Conservation (phyloP, 352 stramenopile species). For the Phytophthora podocarpi region DNA sequence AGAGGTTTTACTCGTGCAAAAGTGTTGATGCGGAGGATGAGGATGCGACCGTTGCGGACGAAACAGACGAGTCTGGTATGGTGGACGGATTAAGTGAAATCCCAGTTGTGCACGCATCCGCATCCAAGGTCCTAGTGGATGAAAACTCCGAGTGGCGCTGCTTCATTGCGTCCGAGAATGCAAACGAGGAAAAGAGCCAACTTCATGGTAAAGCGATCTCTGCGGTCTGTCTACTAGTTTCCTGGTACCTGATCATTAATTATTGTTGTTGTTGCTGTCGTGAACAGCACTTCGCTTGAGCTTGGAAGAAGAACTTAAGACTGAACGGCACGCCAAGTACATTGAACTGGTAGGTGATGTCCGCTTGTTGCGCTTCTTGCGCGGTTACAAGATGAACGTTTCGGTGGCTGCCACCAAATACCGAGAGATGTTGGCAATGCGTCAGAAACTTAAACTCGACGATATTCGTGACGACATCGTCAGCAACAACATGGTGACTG, state of each 20-base stretch:
- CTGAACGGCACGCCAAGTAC: conserved; percentile 41
- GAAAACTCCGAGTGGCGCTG: conserved; percentile 65
- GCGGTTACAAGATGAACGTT: conserved; percentile 79
- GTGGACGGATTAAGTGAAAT: conserved; percentile 59
- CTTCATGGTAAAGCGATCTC: conserved; percentile 67
- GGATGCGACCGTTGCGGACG: not conserved
- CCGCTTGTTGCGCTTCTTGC: conserved; percentile 71
- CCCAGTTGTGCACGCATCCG: conserved; percentile 53
- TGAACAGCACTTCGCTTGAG: conserved; percentile 56
- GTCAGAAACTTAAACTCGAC: conserved; percentile 63
- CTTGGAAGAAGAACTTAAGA: conserved; percentile 65
- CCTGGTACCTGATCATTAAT: too few species aligned
- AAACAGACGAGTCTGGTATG: not conserved
- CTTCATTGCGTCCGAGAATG: conserved; percentile 67
- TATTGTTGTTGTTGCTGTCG: conserved; percentile 1
- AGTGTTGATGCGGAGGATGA: conserved; percentile 19
- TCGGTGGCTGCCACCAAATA: conserved; percentile 62
- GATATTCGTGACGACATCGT: conserved; percentile 62
- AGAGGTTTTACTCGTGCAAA: conserved; percentile 36
- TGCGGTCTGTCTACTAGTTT: too few species aligned
- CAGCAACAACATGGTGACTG: conserved; percentile 46
- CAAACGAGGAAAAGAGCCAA: conserved; percentile 65
- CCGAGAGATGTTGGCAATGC: conserved; percentile 66
- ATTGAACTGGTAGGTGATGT: conserved; percentile 64
- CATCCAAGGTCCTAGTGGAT: conserved; percentile 66